Conservation (phyloP, 345 rosid species). For the Luvunga scandens region DNA sequence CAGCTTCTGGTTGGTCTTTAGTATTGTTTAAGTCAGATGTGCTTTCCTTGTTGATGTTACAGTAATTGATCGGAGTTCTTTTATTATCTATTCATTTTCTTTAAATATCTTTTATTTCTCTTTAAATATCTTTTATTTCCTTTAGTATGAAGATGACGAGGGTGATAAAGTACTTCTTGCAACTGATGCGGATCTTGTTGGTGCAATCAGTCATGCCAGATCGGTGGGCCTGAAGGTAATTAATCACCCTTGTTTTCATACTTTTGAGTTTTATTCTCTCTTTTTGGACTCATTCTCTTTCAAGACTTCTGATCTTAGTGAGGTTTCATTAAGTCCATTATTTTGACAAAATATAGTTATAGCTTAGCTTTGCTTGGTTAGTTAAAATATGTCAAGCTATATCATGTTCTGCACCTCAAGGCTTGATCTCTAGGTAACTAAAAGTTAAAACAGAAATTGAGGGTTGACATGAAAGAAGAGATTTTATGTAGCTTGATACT, state of each 20-base stretch:
- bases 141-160: conserved; percentile 89
- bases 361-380: background rate
- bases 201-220: conserved; percentile 70
- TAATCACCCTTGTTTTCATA: background rate
- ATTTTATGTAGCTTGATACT: no score
- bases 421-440: no score
- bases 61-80: background rate
- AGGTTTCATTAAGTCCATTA: background rate
- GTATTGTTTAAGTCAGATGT: conserved; percentile 2
- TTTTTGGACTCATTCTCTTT: background rate
- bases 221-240: conserved; percentile 69
- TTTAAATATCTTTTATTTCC: background rate
- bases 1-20: conserved; percentile 65
- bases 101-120: no score
- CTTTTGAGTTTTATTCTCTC: background rate
- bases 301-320: background rate
- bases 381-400: background rate
- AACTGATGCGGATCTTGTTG: conserved; percentile 66
- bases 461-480: no score
- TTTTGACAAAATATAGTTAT: background rate
- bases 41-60: background rate
- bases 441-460: no score
- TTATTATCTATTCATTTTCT: background rate
- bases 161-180: conserved; percentile 83
- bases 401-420: background rate